phyloP scores from a whole-genome alignment of 441 rosid genomes.

The Mallotus repandus region DNA sequence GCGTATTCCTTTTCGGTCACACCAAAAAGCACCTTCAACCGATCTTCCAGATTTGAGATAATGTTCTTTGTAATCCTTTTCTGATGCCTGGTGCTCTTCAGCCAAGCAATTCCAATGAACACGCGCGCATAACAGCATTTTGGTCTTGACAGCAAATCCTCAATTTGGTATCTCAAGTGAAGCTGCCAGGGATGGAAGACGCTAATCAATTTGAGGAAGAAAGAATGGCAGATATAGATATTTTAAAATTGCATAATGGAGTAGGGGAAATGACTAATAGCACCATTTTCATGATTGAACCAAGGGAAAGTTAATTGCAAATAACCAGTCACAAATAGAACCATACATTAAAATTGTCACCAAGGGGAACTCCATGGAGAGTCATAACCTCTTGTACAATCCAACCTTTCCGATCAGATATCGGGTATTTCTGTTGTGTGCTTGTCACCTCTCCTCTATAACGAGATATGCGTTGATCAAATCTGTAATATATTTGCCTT shows the following conservation, averaged over 20 bases:
- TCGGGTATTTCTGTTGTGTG: slow-evolving; percentile 79
- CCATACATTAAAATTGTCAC: slow-evolving; percentile 74
- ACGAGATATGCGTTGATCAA: slow-evolving; percentile 67
- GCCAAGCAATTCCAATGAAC: slow-evolving; percentile 81
- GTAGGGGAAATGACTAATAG: not conserved
- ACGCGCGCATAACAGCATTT: slow-evolving; percentile 60
- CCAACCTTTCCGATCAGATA: slow-evolving; percentile 74
- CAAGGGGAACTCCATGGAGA: slow-evolving; percentile 90
- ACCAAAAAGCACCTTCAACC: slow-evolving; percentile 62
- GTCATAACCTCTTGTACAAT: slow-evolving; percentile 88
- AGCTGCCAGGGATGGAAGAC: slow-evolving; percentile 47
- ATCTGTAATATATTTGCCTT: slow-evolving; percentile 79
- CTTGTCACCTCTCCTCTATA: slow-evolving; percentile 94
- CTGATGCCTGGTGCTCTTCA: slow-evolving; percentile 74
- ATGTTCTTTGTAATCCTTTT: slow-evolving; percentile 78
- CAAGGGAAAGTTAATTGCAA: not conserved
- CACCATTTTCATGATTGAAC: slow-evolving; percentile 3
- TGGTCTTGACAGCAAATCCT: slow-evolving; percentile 55
- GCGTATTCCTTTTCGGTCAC: slow-evolving; percentile 69
- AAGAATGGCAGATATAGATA: not conserved
- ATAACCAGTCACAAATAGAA: not conserved
- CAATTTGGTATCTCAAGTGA: slow-evolving; percentile 79
- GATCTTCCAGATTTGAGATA: slow-evolving; percentile 55
- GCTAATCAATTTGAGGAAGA: slow-evolving; percentile 12
- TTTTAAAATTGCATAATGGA: not conserved